phyloP scores from a whole-genome alignment of 2,329 filamentous ascomycete genomes.

The Peltaster fructicola region DNA sequence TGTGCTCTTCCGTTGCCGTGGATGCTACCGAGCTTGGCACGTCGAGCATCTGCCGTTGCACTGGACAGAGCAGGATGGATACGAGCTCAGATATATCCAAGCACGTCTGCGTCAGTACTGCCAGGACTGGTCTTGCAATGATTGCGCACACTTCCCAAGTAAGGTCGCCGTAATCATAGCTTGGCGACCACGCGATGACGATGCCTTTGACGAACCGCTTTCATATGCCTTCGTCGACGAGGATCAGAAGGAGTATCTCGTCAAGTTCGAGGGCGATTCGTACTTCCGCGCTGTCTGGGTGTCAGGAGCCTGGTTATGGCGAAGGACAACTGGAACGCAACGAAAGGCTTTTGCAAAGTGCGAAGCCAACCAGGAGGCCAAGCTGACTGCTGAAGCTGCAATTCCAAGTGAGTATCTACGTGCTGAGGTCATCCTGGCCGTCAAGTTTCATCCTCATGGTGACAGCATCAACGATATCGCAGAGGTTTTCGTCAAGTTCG shows the following conservation, averaged over 20 bases:
- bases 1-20: constrained; percentile 66
- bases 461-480: constrained; percentile 42
- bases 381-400: constrained; percentile 56
- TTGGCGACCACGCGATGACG: constrained; percentile 57
- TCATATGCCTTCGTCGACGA: constrained; percentile 42
- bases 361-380: constrained; percentile 43
- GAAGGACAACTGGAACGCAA: constrained; percentile 44
- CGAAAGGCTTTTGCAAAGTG: constrained; percentile 61
- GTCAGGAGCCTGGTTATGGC: constrained; percentile 76
- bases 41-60: constrained; percentile 57
- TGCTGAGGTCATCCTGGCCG: constrained; percentile 75
- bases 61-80: constrained; percentile 32
- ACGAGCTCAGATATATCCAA: no score
- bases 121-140: constrained; percentile 59
- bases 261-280: constrained; percentile 71
- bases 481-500: constrained; percentile 76
- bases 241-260: constrained; percentile 74
- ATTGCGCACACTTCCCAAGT: constrained; percentile 46
- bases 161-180: constrained; percentile 70
- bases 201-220: constrained; percentile 36
- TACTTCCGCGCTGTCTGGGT: constrained; percentile 77
- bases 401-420: constrained; percentile 75
- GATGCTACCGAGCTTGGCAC: constrained; percentile 67
- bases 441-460: no score
- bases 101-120: constrained; percentile 57